phyloP scores from a whole-genome alignment of 805 yeast genomes.

The Diddensiella transvaalensis region DNA sequence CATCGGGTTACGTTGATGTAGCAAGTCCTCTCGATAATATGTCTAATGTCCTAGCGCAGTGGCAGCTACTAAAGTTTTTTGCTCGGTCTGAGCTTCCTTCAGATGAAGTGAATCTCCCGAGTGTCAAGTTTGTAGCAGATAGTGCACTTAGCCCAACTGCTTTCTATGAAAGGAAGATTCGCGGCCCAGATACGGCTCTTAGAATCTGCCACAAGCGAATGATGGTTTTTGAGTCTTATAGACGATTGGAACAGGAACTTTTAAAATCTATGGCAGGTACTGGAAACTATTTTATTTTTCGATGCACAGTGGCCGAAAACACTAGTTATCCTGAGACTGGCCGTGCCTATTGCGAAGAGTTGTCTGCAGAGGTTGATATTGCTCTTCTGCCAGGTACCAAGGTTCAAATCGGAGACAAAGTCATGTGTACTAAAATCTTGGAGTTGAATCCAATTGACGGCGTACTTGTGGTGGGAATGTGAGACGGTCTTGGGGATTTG shows the following conservation, averaged over 20 bases:
- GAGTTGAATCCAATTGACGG: conserved; percentile 42
- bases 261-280: conserved; percentile 11
- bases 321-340: conserved; percentile 31
- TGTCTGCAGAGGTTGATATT: conserved; percentile 47
- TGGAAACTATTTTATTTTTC: conserved; percentile 29
- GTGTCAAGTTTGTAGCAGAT: background rate
- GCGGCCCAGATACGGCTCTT: background rate
- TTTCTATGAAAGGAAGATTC: background rate
- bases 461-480: conserved; percentile 37
- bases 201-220: conserved; percentile 23
- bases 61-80: conserved; percentile 20
- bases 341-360: conserved; percentile 47
- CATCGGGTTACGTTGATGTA: conserved; percentile 28
- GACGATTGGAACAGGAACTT: conserved; percentile 22
- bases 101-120: background rate
- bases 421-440: conserved; percentile 44
- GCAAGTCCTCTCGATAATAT: conserved; percentile 28
- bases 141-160: background rate
- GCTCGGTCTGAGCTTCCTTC: background rate
- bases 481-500: no score
- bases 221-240: conserved; percentile 19
- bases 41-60: conserved; percentile 32
- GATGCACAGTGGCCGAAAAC: conserved; percentile 45
- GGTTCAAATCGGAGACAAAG: conserved; percentile 42
- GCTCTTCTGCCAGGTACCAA: conserved; percentile 25